Conservation (phyloP, 306 rosid species). For the Gastrolobium bilobum region DNA sequence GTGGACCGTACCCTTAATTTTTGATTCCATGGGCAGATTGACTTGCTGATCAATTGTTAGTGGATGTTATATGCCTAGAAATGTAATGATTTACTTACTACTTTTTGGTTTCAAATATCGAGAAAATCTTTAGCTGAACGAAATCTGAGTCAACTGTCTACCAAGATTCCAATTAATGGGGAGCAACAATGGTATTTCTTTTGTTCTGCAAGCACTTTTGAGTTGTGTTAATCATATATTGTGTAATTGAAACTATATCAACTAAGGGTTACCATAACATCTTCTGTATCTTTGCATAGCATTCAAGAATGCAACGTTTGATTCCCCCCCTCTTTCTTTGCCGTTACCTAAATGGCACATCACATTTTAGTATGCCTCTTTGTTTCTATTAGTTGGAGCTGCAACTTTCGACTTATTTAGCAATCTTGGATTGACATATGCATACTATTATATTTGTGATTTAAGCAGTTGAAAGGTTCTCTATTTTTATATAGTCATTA, state of each 20-base stretch:
- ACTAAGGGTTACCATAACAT: not conserved
- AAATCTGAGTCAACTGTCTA: not conserved
- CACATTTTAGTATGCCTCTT: not conserved
- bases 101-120: not conserved
- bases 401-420: not conserved
- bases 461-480: not conserved
- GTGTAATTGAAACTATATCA: not conserved
- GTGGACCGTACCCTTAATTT: conserved; percentile 8
- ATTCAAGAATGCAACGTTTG: no score
- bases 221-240: not conserved
- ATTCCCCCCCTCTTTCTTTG: no score
- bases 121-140: not conserved
- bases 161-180: not conserved
- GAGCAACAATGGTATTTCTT: conserved; percentile 20
- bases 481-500: not conserved
- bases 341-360: no score
- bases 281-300: no score
- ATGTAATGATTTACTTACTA: not conserved
- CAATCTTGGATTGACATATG: conserved; percentile 11
- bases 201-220: not conserved
- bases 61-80: conserved; percentile 6
- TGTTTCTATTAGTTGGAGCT: not conserved
- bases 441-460: conserved; percentile 4
- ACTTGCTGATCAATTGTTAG: not conserved
- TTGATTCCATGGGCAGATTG: not conserved